phyloP scores from a whole-genome alignment of 768 basidiomycete species.

The Rhizopogon salebrosus region DNA sequence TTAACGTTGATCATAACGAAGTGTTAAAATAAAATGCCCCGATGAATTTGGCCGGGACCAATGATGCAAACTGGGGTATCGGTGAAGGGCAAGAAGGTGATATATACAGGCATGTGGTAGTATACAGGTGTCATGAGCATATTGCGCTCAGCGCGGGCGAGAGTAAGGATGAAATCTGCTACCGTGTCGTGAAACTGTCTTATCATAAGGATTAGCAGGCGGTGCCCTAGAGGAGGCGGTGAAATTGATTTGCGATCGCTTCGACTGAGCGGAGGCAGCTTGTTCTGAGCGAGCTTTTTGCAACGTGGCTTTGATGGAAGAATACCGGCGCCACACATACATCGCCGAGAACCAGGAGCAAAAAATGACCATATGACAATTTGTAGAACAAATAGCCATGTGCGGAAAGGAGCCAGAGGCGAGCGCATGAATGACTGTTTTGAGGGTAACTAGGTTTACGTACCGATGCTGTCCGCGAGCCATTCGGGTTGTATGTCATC shows the following conservation, averaged over 20 bases:
- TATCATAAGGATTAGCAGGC: conserved; percentile 13
- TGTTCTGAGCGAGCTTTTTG: conserved; percentile 66
- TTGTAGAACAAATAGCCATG: conserved; percentile 2
- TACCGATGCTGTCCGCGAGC: conserved; percentile 77
- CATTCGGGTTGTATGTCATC: conserved; percentile 59
- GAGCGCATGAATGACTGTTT: neutral
- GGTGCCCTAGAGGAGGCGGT: conserved; percentile 27
- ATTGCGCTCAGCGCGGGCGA: conserved; percentile 16
- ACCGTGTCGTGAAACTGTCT: conserved; percentile 12
- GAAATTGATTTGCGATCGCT: conserved; percentile 63
- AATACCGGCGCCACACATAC: neutral
- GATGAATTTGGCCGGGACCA: neutral
- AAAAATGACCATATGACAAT: neutral
- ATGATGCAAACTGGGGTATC: neutral
- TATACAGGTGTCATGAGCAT: neutral
- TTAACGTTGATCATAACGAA: neutral
- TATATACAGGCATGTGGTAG: neutral
- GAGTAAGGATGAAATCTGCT: conserved; percentile 25
- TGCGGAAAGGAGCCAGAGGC: conserved; percentile 2
- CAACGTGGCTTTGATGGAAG: conserved; percentile 43
- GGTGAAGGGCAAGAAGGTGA: neutral
- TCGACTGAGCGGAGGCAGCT: conserved; percentile 46
- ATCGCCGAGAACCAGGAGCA: neutral
- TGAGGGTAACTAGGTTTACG: conserved; percentile 21
- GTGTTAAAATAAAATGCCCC: neutral